Percentiles rank a stretch among this genome's conserved stretches.
Conservation (phyloP, 2,329 filamentous ascomycete species). For the Alternaria rosae region DNA sequence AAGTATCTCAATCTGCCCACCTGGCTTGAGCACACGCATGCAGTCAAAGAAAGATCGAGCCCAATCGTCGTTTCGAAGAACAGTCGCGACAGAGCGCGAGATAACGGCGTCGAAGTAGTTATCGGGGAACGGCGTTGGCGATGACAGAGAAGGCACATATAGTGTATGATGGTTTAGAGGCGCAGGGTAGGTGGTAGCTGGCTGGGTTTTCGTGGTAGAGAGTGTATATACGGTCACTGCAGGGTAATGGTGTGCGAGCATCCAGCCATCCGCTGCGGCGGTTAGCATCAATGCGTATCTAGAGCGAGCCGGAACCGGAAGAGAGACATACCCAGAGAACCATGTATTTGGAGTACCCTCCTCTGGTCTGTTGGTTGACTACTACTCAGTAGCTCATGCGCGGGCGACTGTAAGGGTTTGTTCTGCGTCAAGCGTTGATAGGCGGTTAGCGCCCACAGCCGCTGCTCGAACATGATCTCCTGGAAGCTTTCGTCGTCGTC, state of each 20-base stretch:
- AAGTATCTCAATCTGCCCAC: slow-evolving; percentile 37
- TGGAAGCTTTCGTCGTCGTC: slow-evolving; percentile 36
- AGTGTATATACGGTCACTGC: slow-evolving; percentile 34
- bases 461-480: slow-evolving; percentile 37
- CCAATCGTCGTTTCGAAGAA: slow-evolving; percentile 37
- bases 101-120: slow-evolving; percentile 37
- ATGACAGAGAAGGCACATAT: slow-evolving; percentile 31
- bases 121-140: slow-evolving; percentile 34
- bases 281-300: slow-evolving; percentile 4
- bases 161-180: slow-evolving; percentile 39
- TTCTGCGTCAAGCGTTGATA: slow-evolving; percentile 39
- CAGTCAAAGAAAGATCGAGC: slow-evolving; percentile 38
- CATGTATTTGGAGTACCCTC: slow-evolving; percentile 34
- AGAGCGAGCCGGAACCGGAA: background rate
- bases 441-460: slow-evolving; percentile 37
- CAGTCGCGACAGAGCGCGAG: slow-evolving; percentile 33
- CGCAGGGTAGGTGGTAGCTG: slow-evolving; percentile 33
- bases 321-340: slow-evolving; percentile 27
- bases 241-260: slow-evolving; percentile 36
- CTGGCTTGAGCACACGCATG: slow-evolving; percentile 38
- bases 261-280: slow-evolving; percentile 34
- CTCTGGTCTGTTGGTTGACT: slow-evolving; percentile 32
- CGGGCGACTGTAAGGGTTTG: slow-evolving; percentile 36
- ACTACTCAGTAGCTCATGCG: slow-evolving; percentile 31
- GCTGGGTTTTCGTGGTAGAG: slow-evolving; percentile 28